Conservation (phyloP, 129 eudicot genomes). For the Escallonia rubra region DNA sequence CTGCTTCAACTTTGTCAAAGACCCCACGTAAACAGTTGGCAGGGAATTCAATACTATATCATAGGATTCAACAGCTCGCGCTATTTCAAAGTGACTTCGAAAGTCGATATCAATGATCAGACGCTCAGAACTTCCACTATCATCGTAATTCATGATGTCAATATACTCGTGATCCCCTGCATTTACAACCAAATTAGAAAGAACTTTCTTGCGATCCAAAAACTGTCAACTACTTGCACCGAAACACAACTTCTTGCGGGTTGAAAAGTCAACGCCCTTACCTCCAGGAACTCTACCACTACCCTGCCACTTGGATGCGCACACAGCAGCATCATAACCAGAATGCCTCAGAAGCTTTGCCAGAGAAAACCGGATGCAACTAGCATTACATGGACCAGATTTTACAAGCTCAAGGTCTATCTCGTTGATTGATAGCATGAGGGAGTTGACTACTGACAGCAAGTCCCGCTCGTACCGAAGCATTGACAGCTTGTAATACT, state of each 20-base stretch:
- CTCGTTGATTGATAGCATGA: conserved; percentile 47
- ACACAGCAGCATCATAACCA: conserved; percentile 92
- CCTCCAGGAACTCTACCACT: conserved; percentile 91
- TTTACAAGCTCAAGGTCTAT: conserved; percentile 52
- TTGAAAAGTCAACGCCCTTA: conserved; percentile 4
- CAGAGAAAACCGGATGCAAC: conserved; percentile 70
- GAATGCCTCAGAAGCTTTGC: conserved; percentile 70
- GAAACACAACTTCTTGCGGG: no score
- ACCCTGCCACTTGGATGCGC: conserved; percentile 77
- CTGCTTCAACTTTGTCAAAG: conserved; percentile 57
- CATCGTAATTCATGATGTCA: conserved; percentile 50
- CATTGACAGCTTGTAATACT: conserved; percentile 56
- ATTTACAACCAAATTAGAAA: background rate
- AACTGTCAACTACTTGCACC: background rate
- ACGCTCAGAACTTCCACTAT: conserved; percentile 46
- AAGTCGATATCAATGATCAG: conserved; percentile 78
- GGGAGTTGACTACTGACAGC: conserved; percentile 63
- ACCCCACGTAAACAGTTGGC: conserved; percentile 74
- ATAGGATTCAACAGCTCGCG: conserved; percentile 83
- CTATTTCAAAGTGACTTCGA: conserved; percentile 92
- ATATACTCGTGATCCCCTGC: conserved; percentile 91
- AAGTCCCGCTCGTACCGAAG: conserved; percentile 67
- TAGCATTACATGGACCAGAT: conserved; percentile 67
- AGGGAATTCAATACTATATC: conserved; percentile 55
- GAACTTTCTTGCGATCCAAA: background rate